Base-by-base conservation (phyloP, 208 protist species). In the Leptomonas seymouri region DNA sequence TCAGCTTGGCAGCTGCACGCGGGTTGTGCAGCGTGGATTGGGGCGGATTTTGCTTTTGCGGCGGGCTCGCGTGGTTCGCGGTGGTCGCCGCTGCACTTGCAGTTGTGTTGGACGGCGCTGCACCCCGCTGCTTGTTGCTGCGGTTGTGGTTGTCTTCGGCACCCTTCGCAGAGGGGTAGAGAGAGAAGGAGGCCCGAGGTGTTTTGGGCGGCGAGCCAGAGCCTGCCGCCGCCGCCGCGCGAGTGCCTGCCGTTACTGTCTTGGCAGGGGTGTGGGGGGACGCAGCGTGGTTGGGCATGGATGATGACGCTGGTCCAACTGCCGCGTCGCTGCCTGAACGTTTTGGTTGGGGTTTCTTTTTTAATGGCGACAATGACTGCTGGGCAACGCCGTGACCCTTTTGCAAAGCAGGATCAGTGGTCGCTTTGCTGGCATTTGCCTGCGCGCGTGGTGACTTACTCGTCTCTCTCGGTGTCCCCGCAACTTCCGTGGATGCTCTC, bases 1-100 rank as follows among this genome's bases (percentile, higher is more conserved):
- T 66, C 45, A 76, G 57, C 42, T 65, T 70, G 20, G 67, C 63
- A 27, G 56, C 58, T 30, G 62, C 62, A 12, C 46, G 46, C 27
- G 67, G 67, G 36, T 55, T 65, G 30, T 54, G 27, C 31, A 56
- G 42, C 20, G 34, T 54, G 16, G 28, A 42, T n/a, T 23, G 44
- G 51, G 46, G 36, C 11, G 56, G 0, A 4, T 27, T 44, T 46
- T 30, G 57, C 27, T 25, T 55, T 3, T 55, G 18, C 28, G 66
- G 11, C 21, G 59, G 21, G 28, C 39, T 5, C 4, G 34, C 14
- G 34, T 15, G 44, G 14, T 46, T 30, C 21, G 60, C 67, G 6
- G 57, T 50, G 30, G 54, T 49, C 39, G 23, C 27, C 3, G 55
- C 25, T 8, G 23, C 4, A 30, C 5, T 44, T 9, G 20, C 14